Base-by-base conservation (phyloP, 495 filamentous ascomycete species). In the Penicillium argentinense region DNA sequence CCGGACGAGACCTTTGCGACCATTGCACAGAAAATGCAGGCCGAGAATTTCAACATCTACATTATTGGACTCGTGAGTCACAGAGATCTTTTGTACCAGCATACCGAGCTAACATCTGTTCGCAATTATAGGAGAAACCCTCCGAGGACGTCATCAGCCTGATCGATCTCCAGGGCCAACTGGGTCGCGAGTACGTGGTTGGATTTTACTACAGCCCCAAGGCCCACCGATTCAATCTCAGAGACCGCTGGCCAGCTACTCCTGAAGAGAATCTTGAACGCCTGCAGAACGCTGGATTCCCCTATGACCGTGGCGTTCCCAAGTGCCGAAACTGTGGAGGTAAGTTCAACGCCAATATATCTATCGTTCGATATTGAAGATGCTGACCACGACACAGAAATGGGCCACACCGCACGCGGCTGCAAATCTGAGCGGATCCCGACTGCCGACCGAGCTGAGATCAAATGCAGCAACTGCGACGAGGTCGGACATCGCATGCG, bases 131-230 rank as follows among this genome's bases (percentile, higher is more conserved):
- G 79, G 76, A 84, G 47, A 71, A 76, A 9, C 72, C 81, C 26
- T 47, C 85, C 5, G 62, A 73, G 0, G 57, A 73, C 12, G 84
- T 83, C 4, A 76, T 86, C 51, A 91, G 82, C 45, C 79, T 87
- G 48, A 88, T 97, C 67, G 83, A 93, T 49, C 76, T 96, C 7
- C 86, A 96, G 52, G 93, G 93, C 16, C 84, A 89, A 45, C 60
- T 84, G 2, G 79, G 87, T 57, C 81, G 84, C 59, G 85, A 85
- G 55, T 96, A 87, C 58, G 73, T 79, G 9, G 81, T 95, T 48
- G 79, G 79, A 0, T 88, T 87, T 56, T 84, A 81, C 49, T 84
- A 80, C 57, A 74, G 70, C 27, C 55, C 70, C 16, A 86, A 85
- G 53, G 81, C 89, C 0, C 73, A 73, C 18, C 86, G 91, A 23